Evolutionary conservation across 2,329 filamentous ascomycete species (phyloP).

Genomic region (Trichoderma asperellum): DNA sequence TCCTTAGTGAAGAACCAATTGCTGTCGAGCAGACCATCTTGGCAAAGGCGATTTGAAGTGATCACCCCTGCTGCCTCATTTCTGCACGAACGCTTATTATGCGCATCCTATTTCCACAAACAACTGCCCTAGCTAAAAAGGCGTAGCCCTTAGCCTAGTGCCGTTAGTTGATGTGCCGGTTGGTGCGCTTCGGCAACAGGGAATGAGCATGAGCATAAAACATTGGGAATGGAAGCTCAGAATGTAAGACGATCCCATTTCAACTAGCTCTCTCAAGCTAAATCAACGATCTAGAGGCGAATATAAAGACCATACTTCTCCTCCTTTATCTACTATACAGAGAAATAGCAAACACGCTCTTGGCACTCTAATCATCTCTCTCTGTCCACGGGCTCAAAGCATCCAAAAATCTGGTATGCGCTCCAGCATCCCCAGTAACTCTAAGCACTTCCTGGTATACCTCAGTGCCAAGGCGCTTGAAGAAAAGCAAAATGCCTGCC

Average conservation of each 20-base stretch:
- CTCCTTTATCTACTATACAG: background rate
- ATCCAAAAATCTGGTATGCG: constrained; percentile 6
- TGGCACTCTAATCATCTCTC: background rate
- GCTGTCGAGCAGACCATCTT: background rate
- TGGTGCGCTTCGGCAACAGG: background rate
- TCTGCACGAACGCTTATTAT: background rate
- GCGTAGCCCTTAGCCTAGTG: background rate
- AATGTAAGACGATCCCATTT: background rate
- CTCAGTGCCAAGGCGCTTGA: constrained; percentile 1
- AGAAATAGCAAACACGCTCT: background rate
- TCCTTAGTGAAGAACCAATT: background rate
- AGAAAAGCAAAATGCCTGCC: constrained; percentile 16
- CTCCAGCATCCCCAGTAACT: constrained; percentile 1
- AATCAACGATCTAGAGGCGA: background rate
- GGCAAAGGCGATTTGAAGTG: background rate
- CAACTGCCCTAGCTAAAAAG: background rate
- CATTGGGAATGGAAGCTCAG: no score
- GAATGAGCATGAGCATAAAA: no score
- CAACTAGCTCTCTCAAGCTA: background rate
- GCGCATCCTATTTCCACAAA: background rate
- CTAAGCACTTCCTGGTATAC: constrained; percentile 4
- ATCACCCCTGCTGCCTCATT: background rate
- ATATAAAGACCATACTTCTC: background rate
- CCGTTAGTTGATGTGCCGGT: background rate
- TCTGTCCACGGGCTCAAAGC: constrained; percentile 8